Evolutionary conservation across 139 green algal species (phyloP), one percentile per base, ranked within the genome.

Genomic region (Tetradesmus lagerheimii): DNA sequence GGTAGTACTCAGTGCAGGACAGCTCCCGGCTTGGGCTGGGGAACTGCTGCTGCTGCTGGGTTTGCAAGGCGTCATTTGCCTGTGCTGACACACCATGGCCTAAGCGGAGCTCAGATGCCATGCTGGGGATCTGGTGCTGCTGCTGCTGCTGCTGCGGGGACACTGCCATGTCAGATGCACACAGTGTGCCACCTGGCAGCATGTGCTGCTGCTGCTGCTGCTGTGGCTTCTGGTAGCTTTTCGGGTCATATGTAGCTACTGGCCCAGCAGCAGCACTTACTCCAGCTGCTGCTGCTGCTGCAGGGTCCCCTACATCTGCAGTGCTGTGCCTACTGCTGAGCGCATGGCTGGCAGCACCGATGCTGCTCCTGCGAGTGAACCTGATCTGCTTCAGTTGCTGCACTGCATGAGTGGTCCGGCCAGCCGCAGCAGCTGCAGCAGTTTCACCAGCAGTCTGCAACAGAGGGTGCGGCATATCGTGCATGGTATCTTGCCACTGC

Each of bases 1-100:
- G 71, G 37, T 88, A 88, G 82, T 88, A 88, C 18, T 88, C 53
- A 79, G 35, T 88, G 80, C 45, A 75, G 12, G 80, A 86, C n/a
- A 86, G 57, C 80, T 86, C 31, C 34, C 67, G 79, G 37, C n/a
- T 34, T 11, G 39, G 79, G 39, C 0, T 39, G 8, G 74, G 80
- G 34, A 57, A 53, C 81, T 88, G 62, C 83, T 88, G 83, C 64
- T 88, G 64, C 62, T 80, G 83, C 83, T 88, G 35, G 3, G 47
- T 18, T 27, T 78, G 53, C 38, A 87, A 18, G n/a, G 50, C 4
- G 25, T 76, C 50, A 53, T 25, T 64, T 38, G 47, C 23, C 71
- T 41, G 71, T 25, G 31, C 71, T 41, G n/a, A 79, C 43, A 88
- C 64, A 2, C 83, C 83, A 80, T 88, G 83, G 11, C 83, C 83